A percentile compares a stretch with the other conserved stretches of the same genome.
phyloP scores from a whole-genome alignment of 108 stramenopile species.

The Cyclotella baltica region DNA sequence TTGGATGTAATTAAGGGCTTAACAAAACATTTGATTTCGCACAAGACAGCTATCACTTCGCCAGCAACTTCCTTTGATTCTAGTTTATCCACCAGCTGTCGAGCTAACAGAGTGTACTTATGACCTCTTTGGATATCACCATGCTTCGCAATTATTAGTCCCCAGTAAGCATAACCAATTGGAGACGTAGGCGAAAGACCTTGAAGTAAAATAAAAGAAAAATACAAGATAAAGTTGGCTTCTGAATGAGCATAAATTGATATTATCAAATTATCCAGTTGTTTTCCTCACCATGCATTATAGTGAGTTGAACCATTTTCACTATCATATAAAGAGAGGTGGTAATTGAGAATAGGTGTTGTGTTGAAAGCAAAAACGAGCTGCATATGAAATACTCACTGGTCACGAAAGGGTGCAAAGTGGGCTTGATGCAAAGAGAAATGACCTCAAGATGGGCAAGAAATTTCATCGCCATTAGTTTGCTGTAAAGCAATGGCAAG shows the following conservation, averaged over 20 bases:
- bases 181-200: conserved; percentile 26
- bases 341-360: no score
- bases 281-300: conserved; percentile 8
- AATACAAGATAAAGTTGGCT: no score
- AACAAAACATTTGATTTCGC: background rate
- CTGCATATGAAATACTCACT: no score
- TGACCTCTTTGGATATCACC: conserved; percentile 13
- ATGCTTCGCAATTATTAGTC: background rate
- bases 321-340: no score
- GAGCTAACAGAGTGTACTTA: conserved; percentile 9
- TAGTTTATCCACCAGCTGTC: conserved; percentile 2
- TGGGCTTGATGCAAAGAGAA: background rate
- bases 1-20: conserved; percentile 17
- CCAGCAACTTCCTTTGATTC: background rate
- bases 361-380: no score
- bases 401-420: background rate
- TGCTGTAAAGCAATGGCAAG: no score
- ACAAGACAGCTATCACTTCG: background rate
- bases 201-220: no score
- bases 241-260: no score
- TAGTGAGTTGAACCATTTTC: conserved; percentile 23
- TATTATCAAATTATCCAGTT: background rate
- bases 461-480: conserved; percentile 30
- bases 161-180: conserved; percentile 22
- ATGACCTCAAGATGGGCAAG: background rate